A percentile compares a stretch with the other conserved stretches of the same genome.
Evolutionary conservation across 768 basidiomycete species (phyloP).

Genomic region (Suillus decipiens): DNA sequence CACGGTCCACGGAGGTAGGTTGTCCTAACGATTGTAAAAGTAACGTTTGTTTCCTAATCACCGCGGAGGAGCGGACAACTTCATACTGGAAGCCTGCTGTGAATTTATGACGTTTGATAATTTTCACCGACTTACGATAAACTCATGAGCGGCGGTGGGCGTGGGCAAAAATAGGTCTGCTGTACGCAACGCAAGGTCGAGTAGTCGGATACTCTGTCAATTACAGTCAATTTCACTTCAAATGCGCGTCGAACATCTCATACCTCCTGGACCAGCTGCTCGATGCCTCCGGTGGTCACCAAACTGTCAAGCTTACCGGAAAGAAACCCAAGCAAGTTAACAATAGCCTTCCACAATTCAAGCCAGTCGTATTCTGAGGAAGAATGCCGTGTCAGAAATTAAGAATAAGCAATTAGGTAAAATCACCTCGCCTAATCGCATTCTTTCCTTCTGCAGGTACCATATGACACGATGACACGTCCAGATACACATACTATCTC

Average conservation of each 20-base stretch:
- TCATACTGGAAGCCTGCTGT: conserved; percentile 52
- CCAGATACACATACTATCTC: conserved; percentile 54
- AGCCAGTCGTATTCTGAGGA: conserved; percentile 63
- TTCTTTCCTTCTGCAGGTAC: conserved; percentile 53
- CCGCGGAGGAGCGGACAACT: conserved; percentile 54
- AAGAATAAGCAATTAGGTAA: not conserved
- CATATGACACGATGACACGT: conserved; percentile 57
- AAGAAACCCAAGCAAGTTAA: conserved; percentile 57
- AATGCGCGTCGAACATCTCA: conserved; percentile 13
- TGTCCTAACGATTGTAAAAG: conserved; percentile 44
- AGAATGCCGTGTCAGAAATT: conserved; percentile 6
- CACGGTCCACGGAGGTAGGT: conserved; percentile 29
- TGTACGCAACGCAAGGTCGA: conserved; percentile 53
- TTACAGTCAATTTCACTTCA: conserved; percentile 3
- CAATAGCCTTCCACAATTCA: conserved; percentile 60
- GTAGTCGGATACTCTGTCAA: conserved; percentile 49
- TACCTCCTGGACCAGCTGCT: conserved; percentile 57
- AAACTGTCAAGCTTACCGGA: conserved; percentile 55
- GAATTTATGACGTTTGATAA: conserved; percentile 3
- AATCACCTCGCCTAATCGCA: conserved; percentile 54
- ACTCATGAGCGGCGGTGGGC: conserved; percentile 55
- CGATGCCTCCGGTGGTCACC: conserved; percentile 53
- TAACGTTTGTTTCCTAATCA: conserved; percentile 47
- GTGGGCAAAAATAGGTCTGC: conserved; percentile 57
- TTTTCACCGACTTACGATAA: conserved; percentile 51